Percentiles rank a stretch among this genome's conserved stretches.
Evolutionary conservation across 1,139 yeast species (phyloP).

Genomic region (Pichia sp.): DNA sequence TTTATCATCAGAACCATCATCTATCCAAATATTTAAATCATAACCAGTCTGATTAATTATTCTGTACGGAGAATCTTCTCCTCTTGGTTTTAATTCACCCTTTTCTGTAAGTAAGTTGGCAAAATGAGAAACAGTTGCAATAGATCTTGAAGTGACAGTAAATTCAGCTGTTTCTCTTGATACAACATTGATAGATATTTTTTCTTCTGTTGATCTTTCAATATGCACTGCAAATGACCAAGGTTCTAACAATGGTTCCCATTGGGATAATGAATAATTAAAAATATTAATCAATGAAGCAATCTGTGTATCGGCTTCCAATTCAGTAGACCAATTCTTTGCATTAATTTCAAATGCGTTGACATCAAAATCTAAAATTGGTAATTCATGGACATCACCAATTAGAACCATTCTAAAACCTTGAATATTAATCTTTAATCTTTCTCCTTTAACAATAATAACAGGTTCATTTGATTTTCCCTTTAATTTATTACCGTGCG

Average conservation of each 20-base stretch:
- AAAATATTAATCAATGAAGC: constrained; percentile 73
- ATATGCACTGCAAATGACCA: constrained; percentile 80
- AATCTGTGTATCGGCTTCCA: constrained; percentile 64
- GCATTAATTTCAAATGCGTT: constrained; percentile 69
- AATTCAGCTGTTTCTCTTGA: constrained; percentile 75
- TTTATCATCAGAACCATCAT: constrained; percentile 28
- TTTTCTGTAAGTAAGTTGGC: constrained; percentile 50
- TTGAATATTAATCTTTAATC: constrained; percentile 61
- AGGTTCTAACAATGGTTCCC: constrained; percentile 94
- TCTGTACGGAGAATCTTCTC: constrained; percentile 75
- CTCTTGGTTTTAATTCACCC: constrained; percentile 55
- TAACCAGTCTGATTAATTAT: constrained; percentile 83
- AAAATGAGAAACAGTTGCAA: constrained; percentile 70
- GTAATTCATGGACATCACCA: constrained; percentile 92
- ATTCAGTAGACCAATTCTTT: constrained; percentile 85
- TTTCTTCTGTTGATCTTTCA: constrained; percentile 41
- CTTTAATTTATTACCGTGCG: constrained; percentile 18
- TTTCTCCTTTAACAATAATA: constrained; percentile 62
- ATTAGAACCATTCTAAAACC: constrained; percentile 84
- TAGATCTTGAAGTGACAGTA: constrained; percentile 74
- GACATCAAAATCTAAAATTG: constrained; percentile 76
- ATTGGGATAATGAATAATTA: constrained; percentile 85
- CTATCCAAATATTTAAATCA: constrained; percentile 72
- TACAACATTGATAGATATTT: constrained; percentile 53
- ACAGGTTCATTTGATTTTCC: constrained; percentile 24